A percentile compares a stretch with the other conserved stretches of the same genome.
These are phyloP conservation scores for Yarrowia alimentaria DNA, from an alignment of 805 yeast genomes.

Conservation along the genomic window DNA sequence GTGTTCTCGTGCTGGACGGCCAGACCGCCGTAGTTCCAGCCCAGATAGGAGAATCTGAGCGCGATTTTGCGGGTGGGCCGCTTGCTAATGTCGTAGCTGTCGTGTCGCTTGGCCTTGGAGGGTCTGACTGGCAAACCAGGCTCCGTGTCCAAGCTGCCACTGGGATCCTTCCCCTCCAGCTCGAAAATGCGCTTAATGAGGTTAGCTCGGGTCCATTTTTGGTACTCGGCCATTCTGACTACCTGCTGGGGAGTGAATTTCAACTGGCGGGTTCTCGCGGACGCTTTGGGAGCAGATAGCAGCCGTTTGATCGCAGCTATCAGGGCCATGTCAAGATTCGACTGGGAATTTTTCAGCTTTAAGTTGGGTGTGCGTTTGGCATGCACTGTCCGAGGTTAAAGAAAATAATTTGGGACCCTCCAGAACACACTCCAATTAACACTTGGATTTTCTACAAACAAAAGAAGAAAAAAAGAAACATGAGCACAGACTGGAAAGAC, in stretches of 20 bases:
- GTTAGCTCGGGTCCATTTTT: slow-evolving; percentile 63
- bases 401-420: slow-evolving; percentile 13
- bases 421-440: no score
- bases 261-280: slow-evolving; percentile 3
- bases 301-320: slow-evolving; percentile 27
- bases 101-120: slow-evolving; percentile 40
- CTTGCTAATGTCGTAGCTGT: slow-evolving; percentile 63
- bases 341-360: slow-evolving; percentile 14
- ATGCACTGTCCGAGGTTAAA: slow-evolving; percentile 1
- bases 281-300: slow-evolving; percentile 14
- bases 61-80: slow-evolving; percentile 70
- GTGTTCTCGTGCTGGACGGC: slow-evolving; percentile 69
- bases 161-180: slow-evolving; percentile 46
- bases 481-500: slow-evolving; percentile 20
- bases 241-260: slow-evolving; percentile 24
- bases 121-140: slow-evolving; percentile 16
- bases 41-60: slow-evolving; percentile 74
- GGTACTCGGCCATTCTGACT: slow-evolving; percentile 43
- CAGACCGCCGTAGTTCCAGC: slow-evolving; percentile 93
- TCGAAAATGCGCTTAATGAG: slow-evolving; percentile 56
- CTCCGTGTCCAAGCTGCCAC: not conserved
- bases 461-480: not conserved
- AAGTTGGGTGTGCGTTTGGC: slow-evolving; percentile 19
- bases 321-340: slow-evolving; percentile 17
- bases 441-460: no score